Percentiles rank a stretch among this genome's conserved stretches.
These are phyloP conservation scores for Annulohypoxylon truncatum DNA, from an alignment of 2,329 filamentous ascomycete genomes.

Conservation along the genomic window DNA sequence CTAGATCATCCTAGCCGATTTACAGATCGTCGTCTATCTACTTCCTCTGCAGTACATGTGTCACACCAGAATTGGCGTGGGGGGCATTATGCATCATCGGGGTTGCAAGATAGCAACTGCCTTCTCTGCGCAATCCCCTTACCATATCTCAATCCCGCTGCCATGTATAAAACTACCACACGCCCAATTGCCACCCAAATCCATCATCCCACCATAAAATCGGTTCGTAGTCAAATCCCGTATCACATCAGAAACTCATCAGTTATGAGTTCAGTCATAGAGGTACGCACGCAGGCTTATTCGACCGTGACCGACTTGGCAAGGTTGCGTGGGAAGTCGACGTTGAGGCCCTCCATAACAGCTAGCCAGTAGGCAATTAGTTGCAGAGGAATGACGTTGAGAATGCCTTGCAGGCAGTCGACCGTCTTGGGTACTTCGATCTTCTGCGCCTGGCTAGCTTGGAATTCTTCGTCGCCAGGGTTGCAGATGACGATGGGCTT, in stretches of 20 bases:
- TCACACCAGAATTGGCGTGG: slow-evolving; percentile 23
- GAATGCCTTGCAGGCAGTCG: slow-evolving; percentile 92
- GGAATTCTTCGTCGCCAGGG: slow-evolving; percentile 87
- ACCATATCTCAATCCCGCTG: slow-evolving; percentile 34
- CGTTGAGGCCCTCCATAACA: slow-evolving; percentile 93
- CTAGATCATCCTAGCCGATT: slow-evolving; percentile 26
- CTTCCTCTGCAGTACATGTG: slow-evolving; percentile 19
- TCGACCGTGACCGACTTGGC: slow-evolving; percentile 99
- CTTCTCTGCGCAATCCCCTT: slow-evolving; percentile 12
- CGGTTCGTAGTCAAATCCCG: slow-evolving; percentile 44
- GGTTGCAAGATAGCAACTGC: slow-evolving; percentile 21
- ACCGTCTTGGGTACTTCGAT: slow-evolving; percentile 98
- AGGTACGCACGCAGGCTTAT: slow-evolving; percentile 63
- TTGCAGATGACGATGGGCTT: slow-evolving; percentile 99
- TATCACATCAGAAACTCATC: slow-evolving; percentile 35
- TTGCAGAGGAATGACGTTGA: slow-evolving; percentile 98
- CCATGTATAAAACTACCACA: slow-evolving; percentile 40
- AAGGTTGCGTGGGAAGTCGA: slow-evolving; percentile 98
- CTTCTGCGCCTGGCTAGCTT: slow-evolving; percentile 87
- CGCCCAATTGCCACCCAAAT: slow-evolving; percentile 41
- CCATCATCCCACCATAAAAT: slow-evolving; percentile 41
- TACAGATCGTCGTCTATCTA: slow-evolving; percentile 30
- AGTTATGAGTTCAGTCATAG: slow-evolving; percentile 27
- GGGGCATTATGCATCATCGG: slow-evolving; percentile 27
- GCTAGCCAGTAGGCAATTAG: slow-evolving; percentile 99